Base-by-base conservation (phyloP, 1,284 basidiomycete species). In the Dichomitus squalens region DNA sequence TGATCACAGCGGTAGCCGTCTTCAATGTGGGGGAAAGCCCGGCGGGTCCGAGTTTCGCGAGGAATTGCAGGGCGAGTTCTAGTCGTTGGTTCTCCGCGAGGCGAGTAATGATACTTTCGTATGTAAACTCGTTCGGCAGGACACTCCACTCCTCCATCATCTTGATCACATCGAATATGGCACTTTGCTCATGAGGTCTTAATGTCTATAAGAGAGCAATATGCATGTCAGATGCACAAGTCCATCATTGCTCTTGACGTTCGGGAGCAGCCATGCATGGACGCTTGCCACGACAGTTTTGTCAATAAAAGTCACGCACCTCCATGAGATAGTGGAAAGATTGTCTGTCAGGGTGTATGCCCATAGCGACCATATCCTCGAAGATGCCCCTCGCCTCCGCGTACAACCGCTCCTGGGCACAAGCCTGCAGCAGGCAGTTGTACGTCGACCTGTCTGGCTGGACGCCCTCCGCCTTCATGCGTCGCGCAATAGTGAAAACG, bases 341-440 rank as follows among this genome's bases (percentile, higher is more conserved):
- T 53, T 80, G 75, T 2, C 77, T 64, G 58, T 86, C 79, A 1
- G 86, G 90, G 20, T 69, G 61, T 27, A 94, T 66, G 1, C 81
- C 84, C 49, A 83, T 66, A 14, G 80, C 73, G 21, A 77, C 54
- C 81, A 93, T 92, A 64, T 94, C 92, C 29, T 88, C 84, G 46
- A 91, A 76, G 25, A 91, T 80, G 7, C 89, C 90, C 75, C 84
- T 83, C 4, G 86, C 84, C 54, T 89, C 84, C 21, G 75, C 57
- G 64, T 75, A 73, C 16, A 77, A 64, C 2, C 71, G 73, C 29
- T 76, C 70, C 14, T 70, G 61, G 0, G 79, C 76, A 49, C 84
- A 76, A 27, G 79, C 76, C 5, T 73, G 68, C 23, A 92, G 72
- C 1, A 91, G 71, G 2, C 72, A 68, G 56, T 83, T 79, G 69